Conservation (phyloP, 352 stramenopile species). For the Saprolegnia diclina region DNA sequence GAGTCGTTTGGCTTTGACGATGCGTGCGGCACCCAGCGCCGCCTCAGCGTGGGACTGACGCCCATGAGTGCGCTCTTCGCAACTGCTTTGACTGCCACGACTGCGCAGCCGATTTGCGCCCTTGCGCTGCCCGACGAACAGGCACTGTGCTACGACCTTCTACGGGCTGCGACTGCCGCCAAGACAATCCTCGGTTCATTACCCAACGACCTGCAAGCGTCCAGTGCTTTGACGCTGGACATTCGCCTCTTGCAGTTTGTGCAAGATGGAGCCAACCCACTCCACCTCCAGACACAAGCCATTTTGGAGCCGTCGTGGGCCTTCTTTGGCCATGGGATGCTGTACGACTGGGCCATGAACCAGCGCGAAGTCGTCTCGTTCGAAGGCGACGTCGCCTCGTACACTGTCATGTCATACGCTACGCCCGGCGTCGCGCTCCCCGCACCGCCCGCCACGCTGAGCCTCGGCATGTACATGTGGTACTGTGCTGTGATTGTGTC, state of each 20-base stretch:
- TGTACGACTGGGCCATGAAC: slow-evolving; percentile 5
- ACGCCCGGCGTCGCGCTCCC: background rate
- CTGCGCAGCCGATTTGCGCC: background rate
- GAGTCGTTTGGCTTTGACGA: slow-evolving; percentile 7
- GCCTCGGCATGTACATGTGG: slow-evolving; percentile 14
- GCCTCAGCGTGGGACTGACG: background rate
- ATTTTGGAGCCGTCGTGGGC: slow-evolving; percentile 9
- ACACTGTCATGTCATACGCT: slow-evolving; percentile 1
- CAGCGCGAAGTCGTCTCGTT: slow-evolving; percentile 10
- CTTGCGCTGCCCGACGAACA: background rate
- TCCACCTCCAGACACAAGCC: background rate
- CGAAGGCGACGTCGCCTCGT: background rate
- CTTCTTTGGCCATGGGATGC: background rate
- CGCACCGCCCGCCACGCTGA: background rate
- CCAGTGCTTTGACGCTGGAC: background rate
- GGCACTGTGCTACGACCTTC: background rate
- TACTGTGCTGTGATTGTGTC: slow-evolving; percentile 1
- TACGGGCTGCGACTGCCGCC: background rate
- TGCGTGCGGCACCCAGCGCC: background rate
- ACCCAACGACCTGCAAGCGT: background rate
- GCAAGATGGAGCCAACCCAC: background rate
- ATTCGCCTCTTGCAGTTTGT: slow-evolving; percentile 2
- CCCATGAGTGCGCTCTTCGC: background rate
- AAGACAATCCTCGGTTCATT: too few species aligned
- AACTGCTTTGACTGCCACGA: background rate